A percentile compares a stretch with the other conserved stretches of the same genome.
Evolutionary conservation across 2,329 filamentous ascomycete species (phyloP).

Genomic region (Ceratocystis cacaofunesta): DNA sequence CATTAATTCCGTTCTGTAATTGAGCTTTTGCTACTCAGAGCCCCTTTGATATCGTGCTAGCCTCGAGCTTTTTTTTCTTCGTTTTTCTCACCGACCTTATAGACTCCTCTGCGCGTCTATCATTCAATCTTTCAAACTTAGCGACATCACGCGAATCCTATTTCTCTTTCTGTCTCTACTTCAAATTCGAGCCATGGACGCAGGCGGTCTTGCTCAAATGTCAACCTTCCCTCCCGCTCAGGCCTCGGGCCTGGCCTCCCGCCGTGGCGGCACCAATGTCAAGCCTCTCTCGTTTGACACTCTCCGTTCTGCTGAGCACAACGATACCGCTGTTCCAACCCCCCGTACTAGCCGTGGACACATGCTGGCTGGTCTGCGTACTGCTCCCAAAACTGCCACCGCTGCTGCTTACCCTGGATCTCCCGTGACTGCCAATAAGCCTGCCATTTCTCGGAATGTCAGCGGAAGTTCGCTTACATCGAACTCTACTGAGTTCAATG

Average conservation of each 20-base stretch:
- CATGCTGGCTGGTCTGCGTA: slow-evolving; percentile 80
- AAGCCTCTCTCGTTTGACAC: slow-evolving; percentile 74
- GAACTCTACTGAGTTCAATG: slow-evolving; percentile 27
- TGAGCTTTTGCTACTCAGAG: slow-evolving; percentile 1
- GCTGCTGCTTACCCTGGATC: slow-evolving; percentile 59
- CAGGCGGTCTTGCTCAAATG: slow-evolving; percentile 97
- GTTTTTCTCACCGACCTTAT: slow-evolving; percentile 11
- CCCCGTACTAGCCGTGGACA: slow-evolving; percentile 91
- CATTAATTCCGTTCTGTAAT: slow-evolving; percentile 3
- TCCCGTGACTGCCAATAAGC: slow-evolving; percentile 28
- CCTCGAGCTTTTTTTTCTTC: background rate
- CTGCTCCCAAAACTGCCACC: slow-evolving; percentile 75
- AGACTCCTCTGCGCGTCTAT: slow-evolving; percentile 15
- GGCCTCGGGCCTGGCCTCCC: slow-evolving; percentile 71
- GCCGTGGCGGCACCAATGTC: slow-evolving; percentile 70
- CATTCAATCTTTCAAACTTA: slow-evolving; percentile 2
- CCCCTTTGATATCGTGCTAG: background rate
- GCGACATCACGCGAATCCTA: background rate
- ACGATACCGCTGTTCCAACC: slow-evolving; percentile 56
- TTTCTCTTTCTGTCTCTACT: slow-evolving; percentile 5
- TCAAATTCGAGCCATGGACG: slow-evolving; percentile 53
- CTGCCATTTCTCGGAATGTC: slow-evolving; percentile 30
- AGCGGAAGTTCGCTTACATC: slow-evolving; percentile 32
- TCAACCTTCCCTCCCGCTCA: slow-evolving; percentile 59
- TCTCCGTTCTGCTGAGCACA: slow-evolving; percentile 51